These are phyloP conservation scores for Dioscorea dumetorum DNA, from an alignment of 106 monocot species.

Conservation along the genomic window DNA sequence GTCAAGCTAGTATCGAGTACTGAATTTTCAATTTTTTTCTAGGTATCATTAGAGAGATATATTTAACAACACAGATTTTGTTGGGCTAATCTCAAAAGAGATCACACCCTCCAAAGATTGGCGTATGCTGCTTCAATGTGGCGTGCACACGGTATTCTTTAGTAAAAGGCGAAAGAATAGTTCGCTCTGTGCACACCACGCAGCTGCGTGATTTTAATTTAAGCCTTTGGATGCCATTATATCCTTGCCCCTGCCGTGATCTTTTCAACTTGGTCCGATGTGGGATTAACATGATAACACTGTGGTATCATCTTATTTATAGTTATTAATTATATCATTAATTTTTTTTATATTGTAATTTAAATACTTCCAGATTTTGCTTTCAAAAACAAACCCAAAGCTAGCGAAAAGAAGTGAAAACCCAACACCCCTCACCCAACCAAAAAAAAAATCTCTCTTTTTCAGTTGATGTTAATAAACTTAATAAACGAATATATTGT, in stretches of 20 bases:
- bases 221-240: not conserved
- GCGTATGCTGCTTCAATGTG: slow-evolving; percentile 27
- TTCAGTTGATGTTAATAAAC: too few species aligned
- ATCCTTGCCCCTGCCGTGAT: not conserved
- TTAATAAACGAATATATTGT: too few species aligned
- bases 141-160: slow-evolving; percentile 40
- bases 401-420: too few species aligned
- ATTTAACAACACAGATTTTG: not conserved
- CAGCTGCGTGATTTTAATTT: slow-evolving; percentile 14
- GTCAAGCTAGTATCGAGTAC: too few species aligned
- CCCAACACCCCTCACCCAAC: too few species aligned
- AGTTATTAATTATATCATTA: too few species aligned
- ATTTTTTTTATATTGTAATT: too few species aligned
- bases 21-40: too few species aligned
- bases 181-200: slow-evolving; percentile 36
- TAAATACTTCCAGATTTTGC: too few species aligned
- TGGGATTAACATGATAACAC: not conserved
- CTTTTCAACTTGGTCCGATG: not conserved
- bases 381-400: too few species aligned
- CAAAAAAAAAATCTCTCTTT: too few species aligned
- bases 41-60: not conserved
- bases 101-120: slow-evolving; percentile 17
- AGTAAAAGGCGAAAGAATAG: slow-evolving; percentile 62
- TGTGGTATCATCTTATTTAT: too few species aligned
- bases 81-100: not conserved